Conservation (phyloP, 768 basidiomycete species). For the Boletus coccyginus region DNA sequence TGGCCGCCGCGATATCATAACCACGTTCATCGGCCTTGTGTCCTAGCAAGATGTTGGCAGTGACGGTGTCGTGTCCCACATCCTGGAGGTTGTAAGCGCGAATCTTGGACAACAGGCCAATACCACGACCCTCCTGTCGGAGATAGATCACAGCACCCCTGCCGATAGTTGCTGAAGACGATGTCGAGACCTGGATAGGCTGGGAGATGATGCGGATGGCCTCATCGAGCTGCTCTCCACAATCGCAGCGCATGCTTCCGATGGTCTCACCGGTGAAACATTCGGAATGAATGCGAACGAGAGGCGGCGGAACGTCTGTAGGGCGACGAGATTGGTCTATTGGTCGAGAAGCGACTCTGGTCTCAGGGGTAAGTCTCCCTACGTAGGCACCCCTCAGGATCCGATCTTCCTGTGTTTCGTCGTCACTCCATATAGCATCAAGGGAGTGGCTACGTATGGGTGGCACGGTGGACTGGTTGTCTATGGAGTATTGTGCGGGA, state of each 20-base stretch:
- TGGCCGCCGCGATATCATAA: constrained; percentile 89
- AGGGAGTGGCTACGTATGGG: constrained; percentile 79
- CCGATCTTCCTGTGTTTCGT: constrained; percentile 91
- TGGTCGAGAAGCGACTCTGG: constrained; percentile 44
- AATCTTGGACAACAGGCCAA: constrained; percentile 93
- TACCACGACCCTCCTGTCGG: constrained; percentile 96
- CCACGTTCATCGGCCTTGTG: constrained; percentile 92
- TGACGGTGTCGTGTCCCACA: constrained; percentile 97
- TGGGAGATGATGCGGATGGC: constrained; percentile 87
- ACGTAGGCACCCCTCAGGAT: constrained; percentile 93
- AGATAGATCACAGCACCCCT: constrained; percentile 94
- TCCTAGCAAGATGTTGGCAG: constrained; percentile 93
- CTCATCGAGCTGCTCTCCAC: constrained; percentile 97
- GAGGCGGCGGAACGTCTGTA: constrained; percentile 58
- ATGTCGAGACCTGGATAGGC: constrained; percentile 50
- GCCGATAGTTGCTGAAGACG: constrained; percentile 49
- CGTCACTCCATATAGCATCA: constrained; percentile 78
- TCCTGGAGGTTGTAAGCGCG: constrained; percentile 98
- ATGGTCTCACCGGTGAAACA: constrained; percentile 99
- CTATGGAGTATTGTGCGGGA: constrained; percentile 72
- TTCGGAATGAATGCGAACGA: constrained; percentile 96
- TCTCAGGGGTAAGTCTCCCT: constrained; percentile 67
- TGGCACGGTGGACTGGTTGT: constrained; percentile 35
- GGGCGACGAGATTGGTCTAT: constrained; percentile 13
- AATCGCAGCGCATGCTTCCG: constrained; percentile 98